Percentiles rank a stretch among this genome's conserved stretches.
Evolutionary conservation across 2,329 filamentous ascomycete genomes (phyloP).

Genomic region (Cladosporium sp.): DNA sequence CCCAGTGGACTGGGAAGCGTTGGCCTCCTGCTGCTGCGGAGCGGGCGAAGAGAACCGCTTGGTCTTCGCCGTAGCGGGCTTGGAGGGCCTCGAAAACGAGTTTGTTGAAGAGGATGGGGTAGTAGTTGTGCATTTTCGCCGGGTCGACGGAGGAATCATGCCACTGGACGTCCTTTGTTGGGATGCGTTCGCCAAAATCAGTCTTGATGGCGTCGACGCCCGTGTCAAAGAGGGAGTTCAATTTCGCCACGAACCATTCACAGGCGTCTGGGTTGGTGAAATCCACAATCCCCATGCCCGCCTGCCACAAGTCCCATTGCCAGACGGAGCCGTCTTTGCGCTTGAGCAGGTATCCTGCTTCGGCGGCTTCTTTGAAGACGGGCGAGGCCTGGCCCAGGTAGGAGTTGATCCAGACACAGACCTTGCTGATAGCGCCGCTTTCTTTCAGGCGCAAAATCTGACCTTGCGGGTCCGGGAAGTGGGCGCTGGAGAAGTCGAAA

Average conservation of each 20-base stretch:
- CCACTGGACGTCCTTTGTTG: slow-evolving; percentile 61
- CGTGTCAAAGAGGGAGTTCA: slow-evolving; percentile 60
- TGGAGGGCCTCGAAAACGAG: slow-evolving; percentile 63
- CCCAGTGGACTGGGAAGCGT: slow-evolving; percentile 64
- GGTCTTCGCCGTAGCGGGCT: slow-evolving; percentile 44
- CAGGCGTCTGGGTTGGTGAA: slow-evolving; percentile 68
- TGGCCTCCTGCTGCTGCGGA: slow-evolving; percentile 64
- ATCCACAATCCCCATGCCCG: slow-evolving; percentile 69
- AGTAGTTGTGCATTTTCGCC: slow-evolving; percentile 70
- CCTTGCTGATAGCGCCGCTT: slow-evolving; percentile 53
- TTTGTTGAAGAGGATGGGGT: slow-evolving; percentile 69
- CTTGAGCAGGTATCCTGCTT: slow-evolving; percentile 65
- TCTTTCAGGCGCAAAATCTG: slow-evolving; percentile 62
- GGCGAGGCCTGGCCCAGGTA: slow-evolving; percentile 67
- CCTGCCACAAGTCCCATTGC: slow-evolving; percentile 76
- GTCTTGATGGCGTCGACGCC: slow-evolving; percentile 71
- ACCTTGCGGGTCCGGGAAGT: slow-evolving; percentile 63
- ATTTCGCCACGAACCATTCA: slow-evolving; percentile 59
- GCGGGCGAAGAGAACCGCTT: slow-evolving; percentile 64
- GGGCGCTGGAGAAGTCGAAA: slow-evolving; percentile 63
- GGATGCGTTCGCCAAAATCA: slow-evolving; percentile 70
- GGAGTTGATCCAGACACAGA: slow-evolving; percentile 73
- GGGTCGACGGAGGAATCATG: slow-evolving; percentile 57
- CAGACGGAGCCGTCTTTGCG: slow-evolving; percentile 63
- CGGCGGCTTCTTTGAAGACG: slow-evolving; percentile 59